These are phyloP conservation scores for Hypoxylon crocopeplum DNA, from an alignment of 495 filamentous ascomycete genomes.

Conservation along the genomic window DNA sequence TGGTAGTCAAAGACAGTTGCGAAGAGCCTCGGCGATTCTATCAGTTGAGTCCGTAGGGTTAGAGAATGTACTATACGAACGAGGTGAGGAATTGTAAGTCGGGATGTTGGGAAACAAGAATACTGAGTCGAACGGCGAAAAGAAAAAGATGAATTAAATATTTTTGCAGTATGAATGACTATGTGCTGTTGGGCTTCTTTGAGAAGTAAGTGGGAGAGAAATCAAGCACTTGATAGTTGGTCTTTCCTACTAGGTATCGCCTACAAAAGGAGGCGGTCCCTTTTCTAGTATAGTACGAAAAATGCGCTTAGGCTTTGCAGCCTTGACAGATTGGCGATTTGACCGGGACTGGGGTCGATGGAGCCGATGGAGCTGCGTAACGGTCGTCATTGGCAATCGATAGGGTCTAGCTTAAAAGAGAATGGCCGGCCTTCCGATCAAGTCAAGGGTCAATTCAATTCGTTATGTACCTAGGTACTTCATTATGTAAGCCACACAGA, in stretches of 20 bases:
- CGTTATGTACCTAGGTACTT: not conserved
- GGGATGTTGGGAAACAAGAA: slow-evolving; percentile 3
- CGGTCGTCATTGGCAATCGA: too few species aligned
- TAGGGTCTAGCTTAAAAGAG: slow-evolving; percentile 16
- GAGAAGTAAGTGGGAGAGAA: not conserved
- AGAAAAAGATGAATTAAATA: slow-evolving; percentile 18
- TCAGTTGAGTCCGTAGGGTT: slow-evolving; percentile 14
- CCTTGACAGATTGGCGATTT: slow-evolving; percentile 33
- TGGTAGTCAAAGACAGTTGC: not conserved
- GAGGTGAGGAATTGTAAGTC: slow-evolving; percentile 1
- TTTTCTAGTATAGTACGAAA: slow-evolving; percentile 18
- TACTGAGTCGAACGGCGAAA: not conserved
- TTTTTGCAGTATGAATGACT: slow-evolving; percentile 7
- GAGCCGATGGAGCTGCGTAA: too few species aligned
- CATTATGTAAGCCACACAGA: slow-evolving; percentile 15
- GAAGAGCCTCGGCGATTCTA: slow-evolving; percentile 3
- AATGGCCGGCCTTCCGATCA: slow-evolving; percentile 23
- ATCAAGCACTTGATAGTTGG: slow-evolving; percentile 19
- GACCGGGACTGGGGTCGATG: slow-evolving; percentile 17
- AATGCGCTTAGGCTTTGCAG: slow-evolving; percentile 32
- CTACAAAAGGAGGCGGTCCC: slow-evolving; percentile 35
- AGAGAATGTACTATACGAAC: slow-evolving; percentile 1
- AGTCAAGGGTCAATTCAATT: slow-evolving; percentile 2
- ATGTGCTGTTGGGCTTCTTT: not conserved
- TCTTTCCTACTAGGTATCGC: slow-evolving; percentile 22